Percentiles rank a stretch among this genome's conserved stretches.
Conservation (phyloP, 306 rosid genomes). For the Vigna nakashimae region DNA sequence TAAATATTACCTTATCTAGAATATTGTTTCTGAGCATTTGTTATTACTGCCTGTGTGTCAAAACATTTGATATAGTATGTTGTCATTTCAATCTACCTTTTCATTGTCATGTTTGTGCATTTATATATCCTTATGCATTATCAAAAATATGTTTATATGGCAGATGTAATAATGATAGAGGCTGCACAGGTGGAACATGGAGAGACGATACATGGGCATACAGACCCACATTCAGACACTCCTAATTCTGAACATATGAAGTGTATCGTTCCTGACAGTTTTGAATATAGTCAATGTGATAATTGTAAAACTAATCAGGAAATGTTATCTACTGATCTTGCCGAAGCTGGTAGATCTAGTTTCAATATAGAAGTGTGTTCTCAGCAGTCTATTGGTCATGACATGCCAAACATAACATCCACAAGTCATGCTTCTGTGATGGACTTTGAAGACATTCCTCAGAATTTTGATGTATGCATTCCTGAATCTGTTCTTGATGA, state of each 20-base stretch:
- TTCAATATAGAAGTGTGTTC: slow-evolving; percentile 45
- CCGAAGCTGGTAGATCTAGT: slow-evolving; percentile 52
- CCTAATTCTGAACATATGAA: slow-evolving; percentile 48
- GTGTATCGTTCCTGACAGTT: slow-evolving; percentile 55
- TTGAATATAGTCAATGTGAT: slow-evolving; percentile 50
- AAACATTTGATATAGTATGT: slow-evolving; percentile 16
- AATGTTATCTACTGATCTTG: slow-evolving; percentile 48
- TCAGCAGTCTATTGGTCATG: slow-evolving; percentile 40
- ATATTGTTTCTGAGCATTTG: slow-evolving; percentile 26
- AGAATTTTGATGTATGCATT: slow-evolving; percentile 41
- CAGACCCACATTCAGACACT: slow-evolving; percentile 36
- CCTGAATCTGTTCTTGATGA: slow-evolving; percentile 53
- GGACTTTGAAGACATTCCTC: slow-evolving; percentile 46
- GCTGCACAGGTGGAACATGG: slow-evolving; percentile 44
- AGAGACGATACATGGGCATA: slow-evolving; percentile 47
- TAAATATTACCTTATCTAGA: slow-evolving; percentile 36
- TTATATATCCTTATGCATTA: neutral
- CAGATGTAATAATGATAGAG: slow-evolving; percentile 50
- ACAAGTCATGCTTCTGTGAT: slow-evolving; percentile 49
- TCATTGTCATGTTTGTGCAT: neutral
- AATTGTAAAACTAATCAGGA: slow-evolving; percentile 44
- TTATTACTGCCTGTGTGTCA: neutral
- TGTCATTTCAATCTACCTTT: slow-evolving; percentile 34
- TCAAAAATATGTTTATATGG: slow-evolving; percentile 31
- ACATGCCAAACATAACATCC: slow-evolving; percentile 49